A percentile compares a stretch with the other conserved stretches of the same genome.
Conservation (phyloP, 352 stramenopile genomes). For the Phytophthora hybrid region DNA sequence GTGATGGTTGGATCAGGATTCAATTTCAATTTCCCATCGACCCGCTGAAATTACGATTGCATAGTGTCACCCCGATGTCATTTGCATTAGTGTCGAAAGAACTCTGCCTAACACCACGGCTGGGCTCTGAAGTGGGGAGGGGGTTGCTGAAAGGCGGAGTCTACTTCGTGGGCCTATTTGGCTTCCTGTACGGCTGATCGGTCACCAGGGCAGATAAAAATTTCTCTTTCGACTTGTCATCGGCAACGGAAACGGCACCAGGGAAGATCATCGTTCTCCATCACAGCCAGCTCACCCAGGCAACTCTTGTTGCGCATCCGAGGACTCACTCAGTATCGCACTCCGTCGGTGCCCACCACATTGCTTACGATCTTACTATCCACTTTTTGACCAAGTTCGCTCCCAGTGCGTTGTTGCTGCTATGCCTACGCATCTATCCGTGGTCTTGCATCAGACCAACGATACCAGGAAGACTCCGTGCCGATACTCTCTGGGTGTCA, state of each 20-base stretch:
- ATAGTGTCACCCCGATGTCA: too few relatives aligned
- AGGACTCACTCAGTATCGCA: conserved; percentile 66
- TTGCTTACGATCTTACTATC: conserved; percentile 76
- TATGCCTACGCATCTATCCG: conserved; percentile 48
- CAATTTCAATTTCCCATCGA: too few relatives aligned
- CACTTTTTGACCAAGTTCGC: conserved; percentile 84
- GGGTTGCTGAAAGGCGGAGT: conserved; percentile 66
- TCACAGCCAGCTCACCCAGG: conserved; percentile 47
- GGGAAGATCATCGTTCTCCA: conserved; percentile 27
- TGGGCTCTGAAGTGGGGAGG: conserved; percentile 65
- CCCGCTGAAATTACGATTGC: too few relatives aligned
- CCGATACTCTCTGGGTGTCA: conserved; percentile 72
- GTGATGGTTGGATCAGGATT: too few relatives aligned
- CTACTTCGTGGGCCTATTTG: conserved; percentile 72
- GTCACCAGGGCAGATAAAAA: conserved; percentile 74
- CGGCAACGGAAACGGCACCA: conserved; percentile 34
- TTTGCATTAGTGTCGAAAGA: too few relatives aligned
- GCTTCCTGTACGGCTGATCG: conserved; percentile 81
- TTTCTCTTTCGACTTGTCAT: conserved; percentile 84
- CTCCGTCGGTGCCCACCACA: conserved; percentile 69
- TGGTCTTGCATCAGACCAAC: conserved; percentile 32
- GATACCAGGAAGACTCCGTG: conserved; percentile 58
- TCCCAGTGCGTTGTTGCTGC: conserved; percentile 66
- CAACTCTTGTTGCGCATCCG: conserved; percentile 74
- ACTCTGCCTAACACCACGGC: conserved; percentile 49